phyloP scores from a whole-genome alignment of 306 rosid genomes.

The Arachis hypogaea region DNA sequence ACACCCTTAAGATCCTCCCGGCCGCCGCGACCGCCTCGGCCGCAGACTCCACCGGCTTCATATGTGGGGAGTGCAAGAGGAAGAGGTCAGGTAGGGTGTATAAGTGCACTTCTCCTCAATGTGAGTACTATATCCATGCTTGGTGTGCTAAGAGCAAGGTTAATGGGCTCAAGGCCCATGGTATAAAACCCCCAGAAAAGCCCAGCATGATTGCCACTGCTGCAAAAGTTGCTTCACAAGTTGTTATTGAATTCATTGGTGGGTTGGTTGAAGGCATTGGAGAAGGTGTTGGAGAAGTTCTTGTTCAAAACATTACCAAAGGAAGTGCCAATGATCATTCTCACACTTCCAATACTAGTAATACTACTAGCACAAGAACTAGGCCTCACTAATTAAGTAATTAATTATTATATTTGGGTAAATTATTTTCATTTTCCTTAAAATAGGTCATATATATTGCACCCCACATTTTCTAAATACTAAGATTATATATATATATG shows the following conservation, averaged over 20 bases:
- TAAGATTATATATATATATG: too few species aligned
- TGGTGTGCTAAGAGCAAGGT: conserved; percentile 69
- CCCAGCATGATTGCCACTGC: conserved; percentile 58
- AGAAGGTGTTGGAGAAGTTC: conserved; percentile 74
- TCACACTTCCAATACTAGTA: not conserved
- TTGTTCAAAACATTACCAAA: conserved; percentile 60
- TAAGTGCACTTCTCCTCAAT: conserved; percentile 52
- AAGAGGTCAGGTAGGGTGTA: conserved; percentile 71
- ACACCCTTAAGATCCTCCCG: conserved; percentile 56
- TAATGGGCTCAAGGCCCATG: conserved; percentile 73
- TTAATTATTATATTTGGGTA: too few species aligned
- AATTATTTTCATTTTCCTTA: too few species aligned
- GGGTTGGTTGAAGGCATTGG: conserved; percentile 81
- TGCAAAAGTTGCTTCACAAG: conserved; percentile 78
- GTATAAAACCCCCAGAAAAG: conserved; percentile 53
- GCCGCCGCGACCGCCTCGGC: conserved; percentile 7
- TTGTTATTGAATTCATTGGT: conserved; percentile 69
- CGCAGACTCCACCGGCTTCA: conserved; percentile 1
- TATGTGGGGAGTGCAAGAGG: conserved; percentile 71
- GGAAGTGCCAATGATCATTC: conserved; percentile 35
- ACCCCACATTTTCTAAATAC: too few species aligned
- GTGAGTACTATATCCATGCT: conserved; percentile 75
- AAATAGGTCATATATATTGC: too few species aligned
- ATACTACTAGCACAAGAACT: not conserved
- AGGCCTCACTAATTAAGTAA: not conserved